Conservation (phyloP, 768 basidiomycete genomes). For the Rhodotorula babjevae region DNA sequence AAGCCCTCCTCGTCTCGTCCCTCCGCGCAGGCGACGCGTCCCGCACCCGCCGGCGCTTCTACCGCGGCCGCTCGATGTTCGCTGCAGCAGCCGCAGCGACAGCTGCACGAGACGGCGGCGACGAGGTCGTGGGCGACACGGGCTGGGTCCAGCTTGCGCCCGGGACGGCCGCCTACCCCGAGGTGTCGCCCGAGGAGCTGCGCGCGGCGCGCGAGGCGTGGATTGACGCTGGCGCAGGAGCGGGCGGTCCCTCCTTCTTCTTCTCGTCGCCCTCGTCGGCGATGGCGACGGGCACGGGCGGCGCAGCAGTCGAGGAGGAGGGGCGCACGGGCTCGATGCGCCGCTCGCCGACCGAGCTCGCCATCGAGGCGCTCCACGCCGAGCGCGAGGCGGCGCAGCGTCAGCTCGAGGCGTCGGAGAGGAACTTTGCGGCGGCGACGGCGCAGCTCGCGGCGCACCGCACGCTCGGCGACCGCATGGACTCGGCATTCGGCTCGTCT, state of each 20-base stretch:
- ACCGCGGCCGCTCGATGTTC: neutral
- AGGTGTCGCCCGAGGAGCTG: slow-evolving; percentile 1
- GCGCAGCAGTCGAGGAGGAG: too few relatives aligned
- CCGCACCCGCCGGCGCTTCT: neutral
- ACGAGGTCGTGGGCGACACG: slow-evolving; percentile 1
- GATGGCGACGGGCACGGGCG: too few relatives aligned
- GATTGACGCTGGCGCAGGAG: too few relatives aligned
- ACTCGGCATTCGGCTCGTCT: neutral
- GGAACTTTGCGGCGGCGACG: neutral
- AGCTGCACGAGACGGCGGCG: neutral
- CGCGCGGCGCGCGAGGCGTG: neutral
- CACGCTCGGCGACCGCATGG: too few relatives aligned
- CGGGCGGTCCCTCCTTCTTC: neutral
- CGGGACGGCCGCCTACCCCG: neutral
- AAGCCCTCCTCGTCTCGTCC: neutral
- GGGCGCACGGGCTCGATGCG: too few relatives aligned
- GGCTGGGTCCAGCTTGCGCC: slow-evolving; percentile 1
- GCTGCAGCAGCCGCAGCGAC: neutral
- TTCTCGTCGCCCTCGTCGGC: too few relatives aligned
- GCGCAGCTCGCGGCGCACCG: too few relatives aligned
- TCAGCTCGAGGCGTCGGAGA: too few relatives aligned
- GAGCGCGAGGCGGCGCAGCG: too few relatives aligned
- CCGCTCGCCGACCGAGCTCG: too few relatives aligned
- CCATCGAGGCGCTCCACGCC: too few relatives aligned
- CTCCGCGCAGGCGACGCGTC: neutral